Conservation (phyloP, 1,284 basidiomycete genomes). For the Vanrija sp. region DNA sequence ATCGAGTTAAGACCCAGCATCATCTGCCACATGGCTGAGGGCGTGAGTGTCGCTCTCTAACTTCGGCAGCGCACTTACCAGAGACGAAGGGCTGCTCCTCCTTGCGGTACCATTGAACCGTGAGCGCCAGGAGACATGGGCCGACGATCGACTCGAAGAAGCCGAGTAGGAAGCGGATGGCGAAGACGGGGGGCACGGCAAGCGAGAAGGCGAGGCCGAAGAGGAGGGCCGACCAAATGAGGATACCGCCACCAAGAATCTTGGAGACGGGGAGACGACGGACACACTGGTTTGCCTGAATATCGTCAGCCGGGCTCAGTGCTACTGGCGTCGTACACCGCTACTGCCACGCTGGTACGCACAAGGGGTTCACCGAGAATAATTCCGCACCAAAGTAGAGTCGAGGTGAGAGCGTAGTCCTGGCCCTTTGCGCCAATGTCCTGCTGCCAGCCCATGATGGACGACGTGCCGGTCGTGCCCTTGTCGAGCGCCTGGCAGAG, state of each 20-base stretch:
- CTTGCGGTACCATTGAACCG: constrained; percentile 26
- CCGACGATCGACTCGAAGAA: constrained; percentile 34
- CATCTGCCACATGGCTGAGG: constrained; percentile 12
- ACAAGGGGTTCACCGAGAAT: constrained; percentile 30
- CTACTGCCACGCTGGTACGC: neutral
- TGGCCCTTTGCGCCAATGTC: constrained; percentile 32
- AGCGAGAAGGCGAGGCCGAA: constrained; percentile 71
- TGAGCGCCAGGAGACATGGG: constrained; percentile 24
- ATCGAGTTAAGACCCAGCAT: constrained; percentile 15
- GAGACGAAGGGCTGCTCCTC: constrained; percentile 21
- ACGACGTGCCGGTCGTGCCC: constrained; percentile 18
- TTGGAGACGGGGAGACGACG: constrained; percentile 30
- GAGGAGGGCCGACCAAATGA: constrained; percentile 44
- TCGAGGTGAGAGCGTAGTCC: constrained; percentile 33
- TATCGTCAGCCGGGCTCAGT: neutral
- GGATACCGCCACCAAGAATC: constrained; percentile 23
- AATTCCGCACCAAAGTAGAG: constrained; percentile 31
- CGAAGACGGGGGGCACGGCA: constrained; percentile 57
- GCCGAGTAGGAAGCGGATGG: constrained; percentile 27
- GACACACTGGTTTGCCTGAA: constrained; percentile 32
- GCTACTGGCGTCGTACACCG: neutral
- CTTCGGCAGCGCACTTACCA: too few relatives aligned
- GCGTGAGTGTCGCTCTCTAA: too few relatives aligned
- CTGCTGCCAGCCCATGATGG: constrained; percentile 39
- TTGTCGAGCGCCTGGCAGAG: constrained; percentile 20